phyloP scores from a whole-genome alignment of 106 monocot species.

The Acorus gramineus region DNA sequence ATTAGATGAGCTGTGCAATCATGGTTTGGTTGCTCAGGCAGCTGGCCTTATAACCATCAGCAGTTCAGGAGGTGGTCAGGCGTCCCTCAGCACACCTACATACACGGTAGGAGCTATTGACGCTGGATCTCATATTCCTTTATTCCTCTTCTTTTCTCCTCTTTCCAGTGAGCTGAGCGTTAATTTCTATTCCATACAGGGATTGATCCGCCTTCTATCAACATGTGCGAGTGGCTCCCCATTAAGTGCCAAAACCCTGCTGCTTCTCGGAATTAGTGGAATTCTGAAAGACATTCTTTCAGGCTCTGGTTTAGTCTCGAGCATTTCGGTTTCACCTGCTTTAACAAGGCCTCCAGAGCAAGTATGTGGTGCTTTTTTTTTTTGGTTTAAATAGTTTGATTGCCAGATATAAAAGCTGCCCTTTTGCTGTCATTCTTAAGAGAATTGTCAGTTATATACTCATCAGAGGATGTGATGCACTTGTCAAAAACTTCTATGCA shows the following conservation, averaged over 20 bases:
- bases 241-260: constrained; percentile 74
- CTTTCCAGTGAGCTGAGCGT: too few relatives aligned
- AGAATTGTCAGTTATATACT: too few relatives aligned
- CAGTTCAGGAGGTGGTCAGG: constrained; percentile 74
- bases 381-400: not conserved
- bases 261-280: constrained; percentile 85
- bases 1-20: constrained; percentile 85
- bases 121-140: too few relatives aligned
- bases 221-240: constrained; percentile 97
- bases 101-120: constrained; percentile 46
- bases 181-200: constrained; percentile 22
- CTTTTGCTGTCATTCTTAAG: not conserved
- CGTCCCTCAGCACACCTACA: constrained; percentile 84
- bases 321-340: constrained; percentile 73
- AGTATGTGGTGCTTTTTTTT: constrained; percentile 22
- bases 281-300: constrained; percentile 89
- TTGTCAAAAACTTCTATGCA: too few relatives aligned
- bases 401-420: not conserved
- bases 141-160: too few relatives aligned
- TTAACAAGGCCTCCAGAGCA: constrained; percentile 93
- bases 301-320: constrained; percentile 69
- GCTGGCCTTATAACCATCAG: constrained; percentile 72
- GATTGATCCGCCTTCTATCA: constrained; percentile 86
- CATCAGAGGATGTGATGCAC: too few relatives aligned
- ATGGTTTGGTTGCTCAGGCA: constrained; percentile 87